Evolutionary conservation across 2,329 filamentous ascomycete genomes (phyloP).

Genomic region (Pseudogymnoascus sp.): DNA sequence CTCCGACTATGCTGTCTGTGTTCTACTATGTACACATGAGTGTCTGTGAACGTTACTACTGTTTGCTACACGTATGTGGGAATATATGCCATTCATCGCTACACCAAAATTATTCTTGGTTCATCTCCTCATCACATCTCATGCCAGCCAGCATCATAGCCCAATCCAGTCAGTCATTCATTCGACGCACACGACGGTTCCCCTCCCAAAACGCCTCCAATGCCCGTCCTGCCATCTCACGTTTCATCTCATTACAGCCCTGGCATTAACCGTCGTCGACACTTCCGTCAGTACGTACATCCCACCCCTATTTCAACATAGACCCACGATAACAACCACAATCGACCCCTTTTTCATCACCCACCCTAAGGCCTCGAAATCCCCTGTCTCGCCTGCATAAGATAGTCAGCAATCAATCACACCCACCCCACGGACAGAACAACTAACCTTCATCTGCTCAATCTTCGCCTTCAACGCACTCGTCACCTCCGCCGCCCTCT

Average conservation of each 20-base stretch:
- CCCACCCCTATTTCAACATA: neutral
- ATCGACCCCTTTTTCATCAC: too few species aligned
- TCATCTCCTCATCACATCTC: neutral
- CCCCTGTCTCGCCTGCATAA: slow-evolving; percentile 40
- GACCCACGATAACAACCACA: too few species aligned
- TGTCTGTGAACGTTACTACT: too few species aligned
- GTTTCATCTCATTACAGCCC: neutral
- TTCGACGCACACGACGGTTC: neutral
- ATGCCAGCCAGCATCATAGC: neutral
- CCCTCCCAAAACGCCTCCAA: neutral
- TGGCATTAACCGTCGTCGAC: neutral
- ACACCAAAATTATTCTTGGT: neutral
- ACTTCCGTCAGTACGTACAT: neutral
- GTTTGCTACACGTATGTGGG: too few species aligned
- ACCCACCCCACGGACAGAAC: neutral
- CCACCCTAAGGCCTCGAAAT: slow-evolving; percentile 35
- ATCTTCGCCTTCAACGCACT: slow-evolving; percentile 96
- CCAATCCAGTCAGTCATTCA: neutral
- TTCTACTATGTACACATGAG: too few species aligned
- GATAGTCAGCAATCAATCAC: slow-evolving; percentile 9
- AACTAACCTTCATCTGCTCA: slow-evolving; percentile 83
- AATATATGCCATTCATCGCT: neutral
- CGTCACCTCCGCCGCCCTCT: slow-evolving; percentile 91
- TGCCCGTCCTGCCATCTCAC: neutral
- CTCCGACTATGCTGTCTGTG: too few species aligned